Conservation (phyloP, 2,329 filamentous ascomycete genomes). For the Cladorrhinum sp. region DNA sequence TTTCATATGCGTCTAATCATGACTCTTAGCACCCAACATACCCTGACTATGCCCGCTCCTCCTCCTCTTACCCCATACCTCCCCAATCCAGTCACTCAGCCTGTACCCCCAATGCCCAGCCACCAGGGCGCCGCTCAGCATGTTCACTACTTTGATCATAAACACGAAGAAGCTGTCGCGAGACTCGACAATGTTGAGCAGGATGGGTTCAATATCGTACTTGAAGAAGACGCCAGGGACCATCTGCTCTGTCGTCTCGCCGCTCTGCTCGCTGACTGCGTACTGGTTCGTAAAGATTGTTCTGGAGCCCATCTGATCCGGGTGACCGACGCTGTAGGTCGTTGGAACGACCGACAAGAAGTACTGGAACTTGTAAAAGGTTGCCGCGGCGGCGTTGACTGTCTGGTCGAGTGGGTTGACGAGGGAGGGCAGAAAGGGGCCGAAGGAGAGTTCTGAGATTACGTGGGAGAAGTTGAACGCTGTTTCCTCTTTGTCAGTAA, state of each 20-base stretch:
- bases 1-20: too few species aligned
- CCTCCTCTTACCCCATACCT: conserved; percentile 51
- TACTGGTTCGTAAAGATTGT: conserved; percentile 95
- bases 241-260: conserved; percentile 63
- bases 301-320: conserved; percentile 40
- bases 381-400: conserved; percentile 65
- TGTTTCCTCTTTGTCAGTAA: conserved; percentile 35
- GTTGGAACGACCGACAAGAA: conserved; percentile 94
- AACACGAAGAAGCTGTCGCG: conserved; percentile 72
- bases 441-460: conserved; percentile 93
- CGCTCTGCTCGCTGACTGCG: conserved; percentile 86
- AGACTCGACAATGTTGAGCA: conserved; percentile 80
- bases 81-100: conserved; percentile 69
- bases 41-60: conserved; percentile 46
- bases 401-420: conserved; percentile 93
- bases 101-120: conserved; percentile 93
- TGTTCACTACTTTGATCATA: conserved; percentile 81
- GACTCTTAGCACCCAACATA: conserved; percentile 47
- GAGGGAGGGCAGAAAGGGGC: conserved; percentile 91
- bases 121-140: conserved; percentile 85
- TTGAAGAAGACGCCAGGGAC: conserved; percentile 96
- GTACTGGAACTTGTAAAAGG: conserved; percentile 98
- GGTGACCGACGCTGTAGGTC: conserved; percentile 69
- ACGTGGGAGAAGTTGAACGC: conserved; percentile 98
- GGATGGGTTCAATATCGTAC: conserved; percentile 96